These are phyloP conservation scores for Hypoxylon fragiforme DNA, from an alignment of 495 filamentous ascomycete species.

Conservation along the genomic window DNA sequence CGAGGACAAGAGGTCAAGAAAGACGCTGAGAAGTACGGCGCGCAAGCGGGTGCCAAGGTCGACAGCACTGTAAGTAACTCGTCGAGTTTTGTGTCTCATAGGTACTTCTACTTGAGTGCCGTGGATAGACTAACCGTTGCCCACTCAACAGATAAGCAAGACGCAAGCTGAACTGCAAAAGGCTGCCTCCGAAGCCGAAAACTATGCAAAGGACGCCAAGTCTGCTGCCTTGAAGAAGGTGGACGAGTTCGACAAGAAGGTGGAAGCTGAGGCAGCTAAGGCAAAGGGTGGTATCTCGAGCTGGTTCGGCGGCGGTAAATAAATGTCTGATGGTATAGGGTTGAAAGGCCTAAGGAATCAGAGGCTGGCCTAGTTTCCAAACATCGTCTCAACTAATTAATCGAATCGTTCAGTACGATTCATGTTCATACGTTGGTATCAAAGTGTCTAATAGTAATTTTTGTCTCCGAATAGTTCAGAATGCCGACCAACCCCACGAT, in stretches of 20 bases:
- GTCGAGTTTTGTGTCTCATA: neutral
- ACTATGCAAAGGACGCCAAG: conserved; percentile 61
- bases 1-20: conserved; percentile 44
- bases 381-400: neutral
- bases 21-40: conserved; percentile 45
- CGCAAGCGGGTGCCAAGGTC: conserved; percentile 50
- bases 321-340: too few species aligned
- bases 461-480: neutral
- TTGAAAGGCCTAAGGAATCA: neutral
- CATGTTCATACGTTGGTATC: conserved; percentile 15
- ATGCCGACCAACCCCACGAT: neutral
- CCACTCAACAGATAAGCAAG: conserved; percentile 57
- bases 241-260: conserved; percentile 70
- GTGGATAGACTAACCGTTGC: neutral
- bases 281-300: conserved; percentile 76
- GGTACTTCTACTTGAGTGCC: too few species aligned
- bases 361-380: neutral
- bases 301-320: conserved; percentile 79
- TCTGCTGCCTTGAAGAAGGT: conserved; percentile 69
- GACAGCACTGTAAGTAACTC: conserved; percentile 46
- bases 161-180: conserved; percentile 61
- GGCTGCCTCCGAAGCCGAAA: conserved; percentile 59
- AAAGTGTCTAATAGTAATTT: conserved; percentile 15
- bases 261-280: conserved; percentile 74
- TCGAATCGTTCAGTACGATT: conserved; percentile 19